phyloP scores from a whole-genome alignment of 768 basidiomycete genomes.

The Trametes punicea region DNA sequence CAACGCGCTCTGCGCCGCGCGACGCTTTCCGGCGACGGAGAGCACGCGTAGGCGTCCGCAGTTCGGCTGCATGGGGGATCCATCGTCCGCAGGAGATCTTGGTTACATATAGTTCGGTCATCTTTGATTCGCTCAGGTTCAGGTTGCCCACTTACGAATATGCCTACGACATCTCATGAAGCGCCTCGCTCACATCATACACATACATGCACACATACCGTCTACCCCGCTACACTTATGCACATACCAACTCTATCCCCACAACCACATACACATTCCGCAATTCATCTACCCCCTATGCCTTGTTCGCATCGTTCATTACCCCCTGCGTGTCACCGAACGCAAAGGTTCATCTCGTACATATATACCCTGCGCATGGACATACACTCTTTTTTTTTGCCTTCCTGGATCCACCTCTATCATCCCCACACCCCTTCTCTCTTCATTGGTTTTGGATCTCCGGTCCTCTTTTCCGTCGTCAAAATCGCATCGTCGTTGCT shows the following conservation, averaged over 20 bases:
- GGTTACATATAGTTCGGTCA: background rate
- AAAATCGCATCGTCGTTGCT: background rate
- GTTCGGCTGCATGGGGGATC: background rate
- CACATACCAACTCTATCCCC: background rate
- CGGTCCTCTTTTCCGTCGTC: background rate
- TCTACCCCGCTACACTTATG: background rate
- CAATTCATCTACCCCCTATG: background rate
- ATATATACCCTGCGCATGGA: no score
- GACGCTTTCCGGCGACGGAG: background rate
- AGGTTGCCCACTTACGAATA: background rate
- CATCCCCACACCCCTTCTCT: background rate
- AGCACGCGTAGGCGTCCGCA: background rate
- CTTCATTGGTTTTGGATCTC: background rate
- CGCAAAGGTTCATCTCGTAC: background rate
- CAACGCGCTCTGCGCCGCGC: slow-evolving; percentile 39
- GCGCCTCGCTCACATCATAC: background rate
- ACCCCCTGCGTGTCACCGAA: background rate
- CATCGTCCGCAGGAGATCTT: background rate
- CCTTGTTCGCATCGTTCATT: background rate
- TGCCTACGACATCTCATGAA: background rate
- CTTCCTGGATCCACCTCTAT: no score
- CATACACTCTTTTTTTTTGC: no score
- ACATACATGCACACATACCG: background rate
- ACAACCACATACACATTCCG: background rate
- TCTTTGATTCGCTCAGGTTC: background rate